phyloP scores from a whole-genome alignment of 352 stramenopile genomes.

The Thraustochytrium striatum region DNA sequence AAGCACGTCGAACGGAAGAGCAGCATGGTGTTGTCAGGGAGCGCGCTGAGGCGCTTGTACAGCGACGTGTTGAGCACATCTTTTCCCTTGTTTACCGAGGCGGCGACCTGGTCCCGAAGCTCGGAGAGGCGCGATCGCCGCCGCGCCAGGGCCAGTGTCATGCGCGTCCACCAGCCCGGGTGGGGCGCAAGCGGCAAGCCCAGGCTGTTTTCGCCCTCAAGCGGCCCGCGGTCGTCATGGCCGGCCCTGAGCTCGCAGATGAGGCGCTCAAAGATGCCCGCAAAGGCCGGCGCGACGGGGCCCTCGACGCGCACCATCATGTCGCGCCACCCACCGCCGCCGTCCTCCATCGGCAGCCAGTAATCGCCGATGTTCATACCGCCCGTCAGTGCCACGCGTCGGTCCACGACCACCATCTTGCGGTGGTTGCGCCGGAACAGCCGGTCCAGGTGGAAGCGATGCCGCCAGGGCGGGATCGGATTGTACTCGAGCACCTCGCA shows the following conservation, averaged over 20 bases:
- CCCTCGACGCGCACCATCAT: conserved; percentile 46
- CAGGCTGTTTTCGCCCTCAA: not conserved
- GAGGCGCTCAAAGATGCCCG: conserved; percentile 39
- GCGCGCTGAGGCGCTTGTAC: conserved; percentile 4
- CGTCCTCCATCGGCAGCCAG: conserved; percentile 36
- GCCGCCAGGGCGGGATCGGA: conserved; percentile 30
- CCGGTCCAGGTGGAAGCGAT: not conserved
- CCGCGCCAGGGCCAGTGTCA: conserved; percentile 2
- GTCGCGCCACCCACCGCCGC: conserved; percentile 38
- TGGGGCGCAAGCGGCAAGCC: not conserved
- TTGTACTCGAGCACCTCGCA: conserved; percentile 46
- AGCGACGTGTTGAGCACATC: not conserved
- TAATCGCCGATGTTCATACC: conserved; percentile 47
- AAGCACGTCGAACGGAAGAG: conserved; percentile 16
- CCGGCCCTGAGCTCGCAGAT: not conserved
- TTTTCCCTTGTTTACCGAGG: conserved; percentile 20
- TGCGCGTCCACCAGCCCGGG: not conserved
- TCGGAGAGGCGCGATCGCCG: not conserved
- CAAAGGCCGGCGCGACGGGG: conserved; percentile 38
- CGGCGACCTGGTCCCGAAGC: conserved; percentile 13
- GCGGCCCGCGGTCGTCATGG: conserved; percentile 20
- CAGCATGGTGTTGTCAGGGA: conserved; percentile 27
- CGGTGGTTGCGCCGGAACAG: conserved; percentile 43
- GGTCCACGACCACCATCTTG: conserved; percentile 47
- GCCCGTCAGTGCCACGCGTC: conserved; percentile 21